Conservation (phyloP, 208 protist species). For the Kentomonas sorsogonicus region DNA sequence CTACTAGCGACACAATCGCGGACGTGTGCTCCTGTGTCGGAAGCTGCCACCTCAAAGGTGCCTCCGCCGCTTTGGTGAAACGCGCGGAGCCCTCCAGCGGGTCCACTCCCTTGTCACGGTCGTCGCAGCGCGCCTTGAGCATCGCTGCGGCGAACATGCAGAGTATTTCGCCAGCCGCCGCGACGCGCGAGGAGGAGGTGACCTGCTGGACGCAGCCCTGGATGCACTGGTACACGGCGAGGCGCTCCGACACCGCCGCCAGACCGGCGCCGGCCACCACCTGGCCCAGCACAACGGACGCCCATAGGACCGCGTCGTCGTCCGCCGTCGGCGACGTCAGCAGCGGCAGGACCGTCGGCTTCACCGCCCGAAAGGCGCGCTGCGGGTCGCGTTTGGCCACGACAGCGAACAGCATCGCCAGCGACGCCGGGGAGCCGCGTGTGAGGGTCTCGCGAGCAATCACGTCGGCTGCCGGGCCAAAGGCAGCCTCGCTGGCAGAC, state of each 20-base stretch:
- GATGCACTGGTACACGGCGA: conserved; percentile 6
- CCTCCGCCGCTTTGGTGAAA: conserved; percentile 22
- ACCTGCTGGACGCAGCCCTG: conserved; percentile 10
- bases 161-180: not conserved
- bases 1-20: conserved; percentile 15
- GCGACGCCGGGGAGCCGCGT: too few species aligned
- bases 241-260: not conserved
- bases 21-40: conserved; percentile 20
- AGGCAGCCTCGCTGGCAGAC: too few species aligned
- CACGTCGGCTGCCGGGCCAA: too few species aligned
- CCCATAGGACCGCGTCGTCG: not conserved
- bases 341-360: not conserved
- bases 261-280: not conserved
- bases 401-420: too few species aligned
- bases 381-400: too few species aligned
- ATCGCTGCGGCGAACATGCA: not conserved
- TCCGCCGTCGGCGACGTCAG: not conserved
- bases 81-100: conserved; percentile 2
- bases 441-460: too few species aligned
- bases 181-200: conserved; percentile 14
- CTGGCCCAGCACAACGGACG: not conserved
- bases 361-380: too few species aligned
- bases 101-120: not conserved
- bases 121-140: not conserved
- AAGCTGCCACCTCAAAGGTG: conserved; percentile 21